phyloP scores from a whole-genome alignment of 495 filamentous ascomycete species.

The Penicilliopsis zonata region DNA sequence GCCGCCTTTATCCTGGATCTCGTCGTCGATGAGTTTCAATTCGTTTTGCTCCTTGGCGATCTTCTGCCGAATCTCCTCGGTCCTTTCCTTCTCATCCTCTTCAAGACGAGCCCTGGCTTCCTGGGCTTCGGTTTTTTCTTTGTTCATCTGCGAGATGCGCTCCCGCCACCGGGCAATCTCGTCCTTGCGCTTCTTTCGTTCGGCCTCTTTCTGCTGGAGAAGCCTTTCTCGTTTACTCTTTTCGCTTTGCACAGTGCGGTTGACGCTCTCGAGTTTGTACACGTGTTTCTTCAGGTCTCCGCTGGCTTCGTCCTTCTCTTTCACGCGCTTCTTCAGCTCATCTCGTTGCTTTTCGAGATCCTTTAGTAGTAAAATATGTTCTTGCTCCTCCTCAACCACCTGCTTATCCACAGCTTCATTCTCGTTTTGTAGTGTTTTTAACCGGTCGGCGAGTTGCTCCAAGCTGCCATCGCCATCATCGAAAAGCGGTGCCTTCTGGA shows the following conservation, averaged over 20 bases:
- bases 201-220: constrained; percentile 49
- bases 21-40: constrained; percentile 49
- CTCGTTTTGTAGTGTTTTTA: constrained; percentile 61
- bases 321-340: constrained; percentile 57
- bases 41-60: constrained; percentile 38
- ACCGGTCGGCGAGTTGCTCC: constrained; percentile 51
- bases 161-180: constrained; percentile 48
- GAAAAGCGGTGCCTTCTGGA: constrained; percentile 16
- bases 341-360: constrained; percentile 56
- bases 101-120: constrained; percentile 34
- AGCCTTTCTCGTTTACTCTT: constrained; percentile 64
- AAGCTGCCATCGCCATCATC: constrained; percentile 31
- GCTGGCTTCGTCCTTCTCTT: constrained; percentile 78
- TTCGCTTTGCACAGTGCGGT: constrained; percentile 70
- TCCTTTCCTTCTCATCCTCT: constrained; percentile 29
- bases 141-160: constrained; percentile 37
- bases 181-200: constrained; percentile 47
- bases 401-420: constrained; percentile 62
- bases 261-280: constrained; percentile 65
- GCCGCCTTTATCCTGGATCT: constrained; percentile 47
- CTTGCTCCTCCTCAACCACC: constrained; percentile 53
- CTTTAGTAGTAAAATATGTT: constrained; percentile 51
- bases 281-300: constrained; percentile 72
- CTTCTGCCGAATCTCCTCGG: constrained; percentile 37
- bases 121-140: constrained; percentile 33